A percentile compares a stretch with the other conserved stretches of the same genome.
These are phyloP conservation scores for Hordeum marinum DNA, from an alignment of 176 grass and related monocot species.

Conservation along the genomic window DNA sequence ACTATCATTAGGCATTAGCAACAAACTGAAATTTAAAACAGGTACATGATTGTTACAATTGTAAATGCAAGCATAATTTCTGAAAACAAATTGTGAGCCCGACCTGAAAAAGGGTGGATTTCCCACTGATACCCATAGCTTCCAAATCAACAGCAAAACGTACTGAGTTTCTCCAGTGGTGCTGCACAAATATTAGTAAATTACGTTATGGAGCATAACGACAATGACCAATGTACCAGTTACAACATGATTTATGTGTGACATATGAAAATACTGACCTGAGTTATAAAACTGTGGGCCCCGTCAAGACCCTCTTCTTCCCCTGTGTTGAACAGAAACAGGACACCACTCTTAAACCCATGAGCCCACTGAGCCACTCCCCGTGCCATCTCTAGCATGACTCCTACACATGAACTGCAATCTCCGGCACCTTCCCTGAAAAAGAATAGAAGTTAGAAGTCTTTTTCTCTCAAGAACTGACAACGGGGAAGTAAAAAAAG, in stretches of 20 bases:
- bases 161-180: conserved; percentile 73
- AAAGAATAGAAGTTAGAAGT: conserved; percentile 7
- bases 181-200: conserved; percentile 44
- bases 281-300: conserved; percentile 98
- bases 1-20: background rate
- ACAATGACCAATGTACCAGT: background rate
- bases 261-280: conserved; percentile 49
- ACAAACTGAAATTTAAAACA: background rate
- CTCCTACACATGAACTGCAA: conserved; percentile 92
- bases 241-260: background rate
- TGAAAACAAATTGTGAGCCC: conserved; percentile 7
- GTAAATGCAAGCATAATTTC: conserved; percentile 16
- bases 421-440: conserved; percentile 91
- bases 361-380: conserved; percentile 90
- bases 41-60: background rate
- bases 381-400: conserved; percentile 96
- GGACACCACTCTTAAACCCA: conserved; percentile 75
- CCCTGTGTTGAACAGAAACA: conserved; percentile 96
- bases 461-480: background rate
- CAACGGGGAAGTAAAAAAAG: background rate
- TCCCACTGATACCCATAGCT: conserved; percentile 91
- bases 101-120: conserved; percentile 85
- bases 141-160: conserved; percentile 87
- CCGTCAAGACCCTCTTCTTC: conserved; percentile 98
- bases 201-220: background rate